These are phyloP conservation scores for Candida tammaniensis DNA, from an alignment of 805 yeast genomes.

Conservation along the genomic window DNA sequence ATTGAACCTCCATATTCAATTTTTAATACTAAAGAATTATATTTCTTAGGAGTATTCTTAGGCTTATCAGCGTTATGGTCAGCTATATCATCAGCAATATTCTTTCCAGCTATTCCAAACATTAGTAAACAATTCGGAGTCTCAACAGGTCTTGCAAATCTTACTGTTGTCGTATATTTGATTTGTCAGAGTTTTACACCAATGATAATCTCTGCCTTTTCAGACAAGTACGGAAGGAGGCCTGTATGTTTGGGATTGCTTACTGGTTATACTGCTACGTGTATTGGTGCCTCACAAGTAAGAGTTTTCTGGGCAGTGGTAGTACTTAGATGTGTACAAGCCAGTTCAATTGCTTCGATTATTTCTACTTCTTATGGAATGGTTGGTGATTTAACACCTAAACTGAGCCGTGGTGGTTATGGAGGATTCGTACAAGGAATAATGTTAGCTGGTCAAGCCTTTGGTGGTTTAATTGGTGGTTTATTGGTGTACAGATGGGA, in stretches of 20 bases:
- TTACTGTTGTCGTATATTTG: slow-evolving; percentile 72
- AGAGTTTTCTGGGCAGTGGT: slow-evolving; percentile 54
- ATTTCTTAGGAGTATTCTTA: slow-evolving; percentile 34
- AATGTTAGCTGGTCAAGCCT: slow-evolving; percentile 65
- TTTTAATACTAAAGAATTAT: slow-evolving; percentile 39
- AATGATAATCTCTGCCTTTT: slow-evolving; percentile 57
- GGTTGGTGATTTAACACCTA: slow-evolving; percentile 65
- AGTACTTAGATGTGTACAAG: slow-evolving; percentile 65
- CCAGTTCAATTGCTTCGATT: slow-evolving; percentile 69
- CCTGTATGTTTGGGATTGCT: slow-evolving; percentile 57
- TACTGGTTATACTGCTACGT: slow-evolving; percentile 51
- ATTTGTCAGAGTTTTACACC: slow-evolving; percentile 75
- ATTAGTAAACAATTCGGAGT: slow-evolving; percentile 53
- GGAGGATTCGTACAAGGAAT: slow-evolving; percentile 63
- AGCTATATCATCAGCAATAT: slow-evolving; percentile 67
- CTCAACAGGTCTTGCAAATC: slow-evolving; percentile 54
- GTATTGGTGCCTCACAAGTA: slow-evolving; percentile 60
- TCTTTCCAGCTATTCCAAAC: slow-evolving; percentile 67
- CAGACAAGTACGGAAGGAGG: slow-evolving; percentile 70
- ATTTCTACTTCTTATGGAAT: slow-evolving; percentile 65
- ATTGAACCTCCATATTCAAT: slow-evolving; percentile 26
- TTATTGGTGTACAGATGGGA: slow-evolving; percentile 27
- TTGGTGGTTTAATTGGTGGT: slow-evolving; percentile 69
- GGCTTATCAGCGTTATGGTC: slow-evolving; percentile 58
- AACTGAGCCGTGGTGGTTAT: slow-evolving; percentile 61